Evolutionary conservation across 257 asterid species (phyloP).

Genomic region (Fraxinus pennsylvanica): DNA sequence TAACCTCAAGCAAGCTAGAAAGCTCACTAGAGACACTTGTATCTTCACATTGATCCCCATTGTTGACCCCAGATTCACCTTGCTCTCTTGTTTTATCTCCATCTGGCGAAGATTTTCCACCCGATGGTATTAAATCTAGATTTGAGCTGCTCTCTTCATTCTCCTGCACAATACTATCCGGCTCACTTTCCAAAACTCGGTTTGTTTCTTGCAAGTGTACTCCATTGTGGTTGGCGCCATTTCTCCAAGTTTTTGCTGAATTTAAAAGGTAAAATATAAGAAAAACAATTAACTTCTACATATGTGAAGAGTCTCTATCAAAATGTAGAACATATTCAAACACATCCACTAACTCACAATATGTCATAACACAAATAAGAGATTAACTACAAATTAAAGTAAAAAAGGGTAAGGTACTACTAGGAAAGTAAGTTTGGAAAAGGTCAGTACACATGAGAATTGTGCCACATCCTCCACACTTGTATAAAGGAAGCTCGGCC

Average conservation of each 20-base stretch:
- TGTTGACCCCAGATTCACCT: constrained; percentile 22
- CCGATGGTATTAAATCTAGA: constrained; percentile 30
- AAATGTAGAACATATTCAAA: neutral
- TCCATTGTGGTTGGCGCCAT: constrained; percentile 27
- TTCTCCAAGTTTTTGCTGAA: constrained; percentile 65
- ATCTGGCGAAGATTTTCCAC: constrained; percentile 32
- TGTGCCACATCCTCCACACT: constrained; percentile 85
- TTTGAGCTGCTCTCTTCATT: constrained; percentile 37
- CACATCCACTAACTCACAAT: neutral
- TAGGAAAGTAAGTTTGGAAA: constrained; percentile 1
- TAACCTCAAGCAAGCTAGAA: constrained; percentile 17
- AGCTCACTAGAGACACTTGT: constrained; percentile 28
- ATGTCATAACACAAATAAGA: neutral
- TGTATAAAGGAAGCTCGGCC: constrained; percentile 57
- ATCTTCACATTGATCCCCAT: constrained; percentile 30
- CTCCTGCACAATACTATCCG: constrained; percentile 27
- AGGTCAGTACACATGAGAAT: constrained; percentile 58
- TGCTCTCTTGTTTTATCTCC: constrained; percentile 20
- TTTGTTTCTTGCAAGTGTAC: constrained; percentile 30
- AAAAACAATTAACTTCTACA: neutral
- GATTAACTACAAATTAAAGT: neutral
- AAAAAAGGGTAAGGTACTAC: neutral
- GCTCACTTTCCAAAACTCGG: constrained; percentile 23
- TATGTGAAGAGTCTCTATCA: neutral
- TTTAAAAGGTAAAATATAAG: constrained; percentile 1